phyloP scores from a whole-genome alignment of 805 yeast genomes.

The Kodamaea hsintzibuensis region DNA sequence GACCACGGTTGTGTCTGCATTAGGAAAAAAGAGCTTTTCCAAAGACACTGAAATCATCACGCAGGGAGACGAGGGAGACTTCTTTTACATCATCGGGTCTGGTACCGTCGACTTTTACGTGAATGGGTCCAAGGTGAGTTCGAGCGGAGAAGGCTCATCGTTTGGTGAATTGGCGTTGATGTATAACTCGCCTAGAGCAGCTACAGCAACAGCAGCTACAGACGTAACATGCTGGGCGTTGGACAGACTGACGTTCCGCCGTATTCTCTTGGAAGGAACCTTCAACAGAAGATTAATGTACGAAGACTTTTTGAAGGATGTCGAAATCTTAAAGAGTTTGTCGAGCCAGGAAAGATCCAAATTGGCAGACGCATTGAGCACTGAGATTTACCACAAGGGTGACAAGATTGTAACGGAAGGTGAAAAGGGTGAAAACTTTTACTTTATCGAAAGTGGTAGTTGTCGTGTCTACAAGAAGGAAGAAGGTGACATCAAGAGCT shows the following conservation, averaged over 20 bases:
- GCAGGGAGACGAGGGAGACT: constrained; percentile 96
- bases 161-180: constrained; percentile 97
- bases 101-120: constrained; percentile 84
- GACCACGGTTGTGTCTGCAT: constrained; percentile 77
- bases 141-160: constrained; percentile 82
- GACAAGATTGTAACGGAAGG: constrained; percentile 82
- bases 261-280: constrained; percentile 87
- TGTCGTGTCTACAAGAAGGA: constrained; percentile 71
- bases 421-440: constrained; percentile 54
- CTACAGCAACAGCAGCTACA: constrained; percentile 77
- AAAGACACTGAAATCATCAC: constrained; percentile 67
- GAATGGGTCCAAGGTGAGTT: constrained; percentile 66
- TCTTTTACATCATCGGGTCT: constrained; percentile 78
- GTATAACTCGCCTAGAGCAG: constrained; percentile 98
- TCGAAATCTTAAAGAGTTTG: constrained; percentile 74
- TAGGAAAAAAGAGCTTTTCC: constrained; percentile 66
- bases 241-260: constrained; percentile 89
- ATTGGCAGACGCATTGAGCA: constrained; percentile 90
- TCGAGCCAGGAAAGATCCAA: constrained; percentile 82
- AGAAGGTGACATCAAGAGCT: constrained; percentile 58
- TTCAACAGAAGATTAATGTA: constrained; percentile 87
- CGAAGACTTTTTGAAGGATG: constrained; percentile 83
- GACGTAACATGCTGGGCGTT: constrained; percentile 79
- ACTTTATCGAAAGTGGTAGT: constrained; percentile 65
- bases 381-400: constrained; percentile 71